A percentile compares a stretch with the other conserved stretches of the same genome.
phyloP scores from a whole-genome alignment of 805 yeast species.

The Spathaspora arborariae region DNA sequence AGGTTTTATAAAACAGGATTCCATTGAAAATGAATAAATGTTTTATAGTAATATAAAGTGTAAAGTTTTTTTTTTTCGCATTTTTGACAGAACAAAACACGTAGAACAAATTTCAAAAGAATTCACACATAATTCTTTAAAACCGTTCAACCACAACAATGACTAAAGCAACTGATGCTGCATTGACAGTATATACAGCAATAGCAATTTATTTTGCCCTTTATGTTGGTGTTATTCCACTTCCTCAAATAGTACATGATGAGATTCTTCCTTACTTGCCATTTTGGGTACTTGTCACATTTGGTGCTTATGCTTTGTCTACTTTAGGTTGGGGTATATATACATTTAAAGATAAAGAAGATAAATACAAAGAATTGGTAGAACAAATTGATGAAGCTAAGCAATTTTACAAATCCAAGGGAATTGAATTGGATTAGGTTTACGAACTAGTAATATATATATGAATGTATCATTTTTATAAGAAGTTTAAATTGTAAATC shows the following conservation, averaged over 20 bases:
- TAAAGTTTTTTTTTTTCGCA: not conserved
- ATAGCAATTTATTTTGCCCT: conserved; percentile 53
- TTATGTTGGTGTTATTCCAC: conserved; percentile 50
- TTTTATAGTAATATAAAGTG: not conserved
- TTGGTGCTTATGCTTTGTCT: conserved; percentile 66
- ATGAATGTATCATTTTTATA: not conserved
- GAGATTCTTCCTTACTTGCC: conserved; percentile 66
- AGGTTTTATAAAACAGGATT: conserved; percentile 38
- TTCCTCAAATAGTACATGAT: conserved; percentile 41
- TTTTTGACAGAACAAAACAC: not conserved
- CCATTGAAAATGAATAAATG: conserved; percentile 2
- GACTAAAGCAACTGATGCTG: conserved; percentile 69
- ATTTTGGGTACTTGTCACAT: conserved; percentile 64
- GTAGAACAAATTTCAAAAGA: not conserved
- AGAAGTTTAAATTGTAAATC: not conserved
- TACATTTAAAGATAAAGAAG: conserved; percentile 69
- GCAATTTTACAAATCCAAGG: conserved; percentile 50
- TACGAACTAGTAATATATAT: not conserved
- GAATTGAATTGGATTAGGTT: conserved; percentile 45
- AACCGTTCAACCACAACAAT: conserved; percentile 22
- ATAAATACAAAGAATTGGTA: conserved; percentile 59
- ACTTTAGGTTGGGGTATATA: conserved; percentile 66
- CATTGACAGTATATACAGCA: conserved; percentile 41
- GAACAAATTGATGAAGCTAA: conserved; percentile 60
- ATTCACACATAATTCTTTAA: not conserved